Evolutionary conservation across 805 yeast species (phyloP).

Genomic region (Saccharomyces jurei): DNA sequence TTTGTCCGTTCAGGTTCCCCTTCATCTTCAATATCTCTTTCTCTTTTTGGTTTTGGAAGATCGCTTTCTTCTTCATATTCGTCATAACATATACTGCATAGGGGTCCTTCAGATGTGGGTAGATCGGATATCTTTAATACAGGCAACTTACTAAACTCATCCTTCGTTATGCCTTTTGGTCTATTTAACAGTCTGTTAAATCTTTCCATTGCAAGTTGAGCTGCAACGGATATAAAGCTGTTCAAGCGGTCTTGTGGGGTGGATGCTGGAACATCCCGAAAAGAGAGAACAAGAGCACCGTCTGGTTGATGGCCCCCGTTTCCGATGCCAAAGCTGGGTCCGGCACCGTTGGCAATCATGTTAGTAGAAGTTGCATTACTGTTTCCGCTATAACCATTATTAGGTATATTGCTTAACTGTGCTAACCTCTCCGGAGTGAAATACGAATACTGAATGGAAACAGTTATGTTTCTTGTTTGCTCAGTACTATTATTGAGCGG

Average conservation of each 20-base stretch:
- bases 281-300: constrained; percentile 54
- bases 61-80: constrained; percentile 30
- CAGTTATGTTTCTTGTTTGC: constrained; percentile 24
- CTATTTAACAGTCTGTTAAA: constrained; percentile 43
- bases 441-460: constrained; percentile 26
- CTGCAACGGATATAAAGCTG: constrained; percentile 56
- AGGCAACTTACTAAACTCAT: constrained; percentile 45
- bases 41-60: constrained; percentile 2
- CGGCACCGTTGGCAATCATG: constrained; percentile 21
- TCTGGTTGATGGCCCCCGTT: constrained; percentile 7
- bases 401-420: neutral
- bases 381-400: neutral
- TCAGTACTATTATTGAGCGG: neutral
- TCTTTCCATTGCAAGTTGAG: constrained; percentile 60
- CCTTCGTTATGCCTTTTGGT: constrained; percentile 45
- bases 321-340: constrained; percentile 4
- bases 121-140: constrained; percentile 29
- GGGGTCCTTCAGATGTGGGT: constrained; percentile 19
- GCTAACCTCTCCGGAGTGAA: constrained; percentile 12
- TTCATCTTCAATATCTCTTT: constrained; percentile 21
- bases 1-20: constrained; percentile 15
- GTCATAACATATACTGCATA: constrained; percentile 64
- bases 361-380: neutral
- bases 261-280: constrained; percentile 57
- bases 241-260: constrained; percentile 54